Conservation (phyloP, 2,329 filamentous ascomycete species). For the Venturia asperata region DNA sequence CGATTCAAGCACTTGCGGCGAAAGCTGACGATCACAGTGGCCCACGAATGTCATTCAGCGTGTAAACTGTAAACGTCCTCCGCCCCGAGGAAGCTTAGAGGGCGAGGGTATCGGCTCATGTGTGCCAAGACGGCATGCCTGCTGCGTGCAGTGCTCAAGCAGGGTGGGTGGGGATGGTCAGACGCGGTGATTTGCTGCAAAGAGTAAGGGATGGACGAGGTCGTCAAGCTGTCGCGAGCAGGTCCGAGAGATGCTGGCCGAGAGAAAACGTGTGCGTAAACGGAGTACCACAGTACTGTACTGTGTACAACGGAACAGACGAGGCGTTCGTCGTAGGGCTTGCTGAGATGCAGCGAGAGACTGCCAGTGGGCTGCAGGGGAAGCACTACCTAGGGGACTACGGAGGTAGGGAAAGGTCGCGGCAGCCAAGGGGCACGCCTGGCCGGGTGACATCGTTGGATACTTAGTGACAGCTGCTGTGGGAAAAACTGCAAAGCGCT, state of each 20-base stretch:
- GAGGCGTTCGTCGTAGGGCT: conserved; percentile 5
- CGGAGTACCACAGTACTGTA: too few relatives aligned
- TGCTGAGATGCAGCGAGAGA: conserved; percentile 1
- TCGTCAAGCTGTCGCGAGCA: not conserved
- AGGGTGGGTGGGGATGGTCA: not conserved
- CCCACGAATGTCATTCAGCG: not conserved
- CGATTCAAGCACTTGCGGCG: not conserved
- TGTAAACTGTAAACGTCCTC: not conserved
- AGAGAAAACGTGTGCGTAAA: not conserved
- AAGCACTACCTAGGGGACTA: too few relatives aligned
- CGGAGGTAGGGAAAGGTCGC: too few relatives aligned
- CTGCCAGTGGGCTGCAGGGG: not conserved
- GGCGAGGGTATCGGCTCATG: not conserved
- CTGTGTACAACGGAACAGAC: not conserved
- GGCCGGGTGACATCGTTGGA: too few relatives aligned
- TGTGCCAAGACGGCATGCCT: not conserved
- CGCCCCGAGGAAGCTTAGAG: not conserved
- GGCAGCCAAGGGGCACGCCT: too few relatives aligned
- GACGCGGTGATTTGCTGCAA: not conserved
- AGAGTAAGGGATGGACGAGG: not conserved
- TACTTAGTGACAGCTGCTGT: too few relatives aligned
- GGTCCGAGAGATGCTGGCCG: not conserved
- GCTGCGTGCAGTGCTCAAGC: not conserved
- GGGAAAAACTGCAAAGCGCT: too few relatives aligned
- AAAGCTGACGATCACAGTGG: not conserved